Base-by-base conservation (phyloP, 2,329 filamentous ascomycete genomes). In the Xylariaceae sp. region DNA sequence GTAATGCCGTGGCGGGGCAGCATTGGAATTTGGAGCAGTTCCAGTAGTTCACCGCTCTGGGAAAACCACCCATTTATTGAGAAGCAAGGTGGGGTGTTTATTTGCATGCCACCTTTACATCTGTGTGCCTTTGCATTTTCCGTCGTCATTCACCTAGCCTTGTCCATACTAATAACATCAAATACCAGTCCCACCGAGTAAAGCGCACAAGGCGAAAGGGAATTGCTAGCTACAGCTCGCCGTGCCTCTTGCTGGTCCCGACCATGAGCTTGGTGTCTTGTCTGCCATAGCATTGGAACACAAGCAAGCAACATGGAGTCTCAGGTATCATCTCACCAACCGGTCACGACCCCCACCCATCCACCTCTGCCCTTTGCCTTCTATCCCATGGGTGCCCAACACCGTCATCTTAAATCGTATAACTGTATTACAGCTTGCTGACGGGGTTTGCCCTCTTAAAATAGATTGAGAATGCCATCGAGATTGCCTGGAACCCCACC, bases 391-490 rank as follows among this genome's bases (percentile, higher is more conserved):
- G 31, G 14, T 11, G 28, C 16, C 56, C 39, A 7, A 48, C 12
- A 12, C 33, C 21, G 11, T 17, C 29, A n/a, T 14, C 28, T 9
- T 56, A 52, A 60, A 26, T 41, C 28, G 12, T 26, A 26, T 17
- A 11, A 17, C 45, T 33, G 7, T 17, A n/a, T 31, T n/a, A n/a
- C n/a, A 6, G 26, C 44, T 37, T 58, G 44, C 61, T 67, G 21
- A 66, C 61, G 28, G 23, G 4, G 16, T 16, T 58, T 45, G 37
- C 45, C 46, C 53, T 47, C 21, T 37, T 44, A 14, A 28, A 51
- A 44, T 71, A 97, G 91, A 88, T 97, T 75, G 90, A 95, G 79
- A 94, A 91, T 79, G 95, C 95, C 76, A 95, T 98, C 79, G 87
- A 95, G 76, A 96, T 98, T 78, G 91, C 92, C 76, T 95, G 88